These are phyloP conservation scores for Brettanomyces anomalus DNA, from an alignment of 805 yeast species.

Conservation along the genomic window DNA sequence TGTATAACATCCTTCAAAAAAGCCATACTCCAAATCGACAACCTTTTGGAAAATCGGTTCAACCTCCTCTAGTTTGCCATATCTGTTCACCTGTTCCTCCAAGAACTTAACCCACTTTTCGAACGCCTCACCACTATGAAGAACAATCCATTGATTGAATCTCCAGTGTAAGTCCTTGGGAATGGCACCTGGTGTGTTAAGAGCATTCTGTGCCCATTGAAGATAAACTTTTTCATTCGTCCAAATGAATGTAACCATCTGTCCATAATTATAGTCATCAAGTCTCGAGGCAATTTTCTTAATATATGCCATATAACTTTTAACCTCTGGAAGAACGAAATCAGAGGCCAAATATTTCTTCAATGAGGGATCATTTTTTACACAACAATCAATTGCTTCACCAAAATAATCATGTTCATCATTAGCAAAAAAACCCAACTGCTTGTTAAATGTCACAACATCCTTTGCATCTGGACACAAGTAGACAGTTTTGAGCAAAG, in stretches of 20 bases:
- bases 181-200: not conserved
- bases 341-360: not conserved
- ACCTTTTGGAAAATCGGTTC: not conserved
- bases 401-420: slow-evolving; percentile 4
- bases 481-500: slow-evolving; percentile 1
- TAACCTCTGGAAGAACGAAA: not conserved
- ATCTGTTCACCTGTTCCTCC: not conserved
- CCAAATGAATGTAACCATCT: slow-evolving; percentile 2
- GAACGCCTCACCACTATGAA: not conserved
- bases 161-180: not conserved
- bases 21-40: slow-evolving; percentile 1
- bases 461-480: slow-evolving; percentile 1
- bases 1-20: slow-evolving; percentile 1
- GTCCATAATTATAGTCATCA: not conserved
- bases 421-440: slow-evolving; percentile 1
- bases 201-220: not conserved
- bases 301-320: not conserved
- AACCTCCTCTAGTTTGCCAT: not conserved
- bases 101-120: not conserved
- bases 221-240: slow-evolving; percentile 1
- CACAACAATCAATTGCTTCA: not conserved
- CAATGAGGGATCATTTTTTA: not conserved
- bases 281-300: not conserved
- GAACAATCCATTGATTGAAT: not conserved
- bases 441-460: not conserved